Conservation (phyloP, 1,284 basidiomycete species). For the Apiotrichum siamense region DNA sequence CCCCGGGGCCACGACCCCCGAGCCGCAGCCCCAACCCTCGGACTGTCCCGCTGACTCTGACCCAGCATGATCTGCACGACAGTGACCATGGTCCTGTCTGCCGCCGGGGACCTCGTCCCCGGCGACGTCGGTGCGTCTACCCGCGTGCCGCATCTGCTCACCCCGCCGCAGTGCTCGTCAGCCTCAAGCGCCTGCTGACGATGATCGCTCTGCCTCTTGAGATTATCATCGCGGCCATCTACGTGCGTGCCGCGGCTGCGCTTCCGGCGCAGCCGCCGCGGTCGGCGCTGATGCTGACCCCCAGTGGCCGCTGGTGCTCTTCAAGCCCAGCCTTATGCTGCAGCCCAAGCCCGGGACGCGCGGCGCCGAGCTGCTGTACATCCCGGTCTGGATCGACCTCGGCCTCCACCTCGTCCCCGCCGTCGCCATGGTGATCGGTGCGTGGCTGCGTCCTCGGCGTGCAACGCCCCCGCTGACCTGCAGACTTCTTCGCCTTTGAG, state of each 20-base stretch:
- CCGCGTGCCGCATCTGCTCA: neutral
- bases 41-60: neutral
- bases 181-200: slow-evolving; percentile 55
- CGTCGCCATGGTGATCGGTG: slow-evolving; percentile 53
- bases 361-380: slow-evolving; percentile 42
- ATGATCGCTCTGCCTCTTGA: slow-evolving; percentile 61
- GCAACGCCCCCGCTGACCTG: neutral
- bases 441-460: slow-evolving; percentile 13
- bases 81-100: slow-evolving; percentile 53
- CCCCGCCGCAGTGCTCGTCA: slow-evolving; percentile 49
- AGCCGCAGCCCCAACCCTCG: neutral
- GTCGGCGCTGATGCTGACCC: neutral
- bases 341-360: slow-evolving; percentile 31
- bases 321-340: slow-evolving; percentile 35
- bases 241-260: slow-evolving; percentile 48
- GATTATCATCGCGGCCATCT: slow-evolving; percentile 63
- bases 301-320: slow-evolving; percentile 39
- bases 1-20: neutral
- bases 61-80: slow-evolving; percentile 54
- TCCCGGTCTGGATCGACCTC: slow-evolving; percentile 59
- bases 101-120: slow-evolving; percentile 55
- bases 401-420: slow-evolving; percentile 62
- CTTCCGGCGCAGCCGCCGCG: neutral
- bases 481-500: slow-evolving; percentile 67
- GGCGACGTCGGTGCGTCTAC: slow-evolving; percentile 47